Evolutionary conservation across 2,329 filamentous ascomycete species (phyloP).

Genomic region (Podosphaera fusca): DNA sequence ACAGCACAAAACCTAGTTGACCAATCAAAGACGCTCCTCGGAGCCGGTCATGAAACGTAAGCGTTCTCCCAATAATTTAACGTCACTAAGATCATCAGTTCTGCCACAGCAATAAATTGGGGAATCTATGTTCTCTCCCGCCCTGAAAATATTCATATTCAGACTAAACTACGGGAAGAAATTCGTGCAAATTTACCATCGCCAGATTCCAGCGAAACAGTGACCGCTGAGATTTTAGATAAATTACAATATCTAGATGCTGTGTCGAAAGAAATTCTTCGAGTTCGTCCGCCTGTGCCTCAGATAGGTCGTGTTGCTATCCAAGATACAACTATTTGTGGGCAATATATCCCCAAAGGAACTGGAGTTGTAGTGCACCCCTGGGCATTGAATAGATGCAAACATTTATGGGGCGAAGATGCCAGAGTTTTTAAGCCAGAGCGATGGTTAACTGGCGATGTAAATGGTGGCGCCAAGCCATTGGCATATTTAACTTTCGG

Average conservation of each 20-base stretch:
- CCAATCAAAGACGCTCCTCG: conserved; percentile 72
- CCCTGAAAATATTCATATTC: conserved; percentile 30
- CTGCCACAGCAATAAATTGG: conserved; percentile 50
- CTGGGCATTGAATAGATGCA: conserved; percentile 18
- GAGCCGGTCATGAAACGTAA: conserved; percentile 50
- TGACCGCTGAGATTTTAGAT: conserved; percentile 37
- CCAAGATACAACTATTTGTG: conserved; percentile 38
- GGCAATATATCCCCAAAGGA: conserved; percentile 39
- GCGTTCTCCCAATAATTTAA: conserved; percentile 14
- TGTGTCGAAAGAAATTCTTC: conserved; percentile 51
- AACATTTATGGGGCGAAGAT: conserved; percentile 49
- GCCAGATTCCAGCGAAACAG: conserved; percentile 18
- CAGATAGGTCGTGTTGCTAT: conserved; percentile 42
- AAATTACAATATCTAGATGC: conserved; percentile 54
- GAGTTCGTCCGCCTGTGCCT: conserved; percentile 45
- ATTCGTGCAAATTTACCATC: conserved; percentile 36
- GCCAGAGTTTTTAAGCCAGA: conserved; percentile 55
- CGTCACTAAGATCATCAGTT: background rate
- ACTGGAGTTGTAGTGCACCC: conserved; percentile 42
- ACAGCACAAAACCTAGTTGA: conserved; percentile 53
- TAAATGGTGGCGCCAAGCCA: conserved; percentile 50
- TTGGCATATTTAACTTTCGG: conserved; percentile 61
- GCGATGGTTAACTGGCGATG: conserved; percentile 34
- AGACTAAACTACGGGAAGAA: conserved; percentile 42
- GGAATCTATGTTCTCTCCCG: conserved; percentile 40